Conservation (phyloP, 2,329 filamentous ascomycete species). For the Coniella vitis region DNA sequence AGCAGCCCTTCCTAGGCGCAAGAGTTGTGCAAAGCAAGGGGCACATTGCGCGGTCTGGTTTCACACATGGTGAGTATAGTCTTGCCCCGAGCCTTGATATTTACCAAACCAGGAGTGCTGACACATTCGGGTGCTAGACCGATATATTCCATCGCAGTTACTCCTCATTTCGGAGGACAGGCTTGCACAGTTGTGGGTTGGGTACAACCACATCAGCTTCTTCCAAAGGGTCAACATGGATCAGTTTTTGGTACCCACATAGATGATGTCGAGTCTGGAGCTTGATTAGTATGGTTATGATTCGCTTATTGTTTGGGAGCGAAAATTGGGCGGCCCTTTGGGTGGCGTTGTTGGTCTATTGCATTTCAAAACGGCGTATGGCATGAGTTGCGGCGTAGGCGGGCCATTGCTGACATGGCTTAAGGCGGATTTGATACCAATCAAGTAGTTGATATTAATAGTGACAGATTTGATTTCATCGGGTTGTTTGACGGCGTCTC, state of each 20-base stretch:
- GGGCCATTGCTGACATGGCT: no score
- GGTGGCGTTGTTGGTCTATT: no score
- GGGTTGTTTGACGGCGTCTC: no score
- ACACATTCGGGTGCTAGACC: slow-evolving; percentile 42
- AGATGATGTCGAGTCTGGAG: background rate
- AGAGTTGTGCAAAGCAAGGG: slow-evolving; percentile 67
- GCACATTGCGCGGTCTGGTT: slow-evolving; percentile 70
- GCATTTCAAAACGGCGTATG: no score
- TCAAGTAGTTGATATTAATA: no score
- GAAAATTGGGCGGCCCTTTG: no score
- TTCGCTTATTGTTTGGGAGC: no score
- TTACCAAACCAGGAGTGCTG: background rate
- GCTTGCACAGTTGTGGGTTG: slow-evolving; percentile 77
- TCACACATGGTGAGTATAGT: slow-evolving; percentile 56
- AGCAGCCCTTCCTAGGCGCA: slow-evolving; percentile 65
- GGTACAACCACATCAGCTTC: slow-evolving; percentile 52
- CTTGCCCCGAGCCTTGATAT: background rate
- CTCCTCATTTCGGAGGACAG: slow-evolving; percentile 71
- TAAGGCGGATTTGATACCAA: no score
- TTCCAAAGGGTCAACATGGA: slow-evolving; percentile 56
- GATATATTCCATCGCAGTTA: slow-evolving; percentile 68
- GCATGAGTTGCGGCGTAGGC: no score
- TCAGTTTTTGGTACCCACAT: slow-evolving; percentile 26
- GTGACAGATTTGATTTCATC: background rate
- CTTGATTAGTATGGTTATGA: no score